Conservation (phyloP, 2,329 filamentous ascomycete genomes). For the Orbilia ellipsospora region DNA sequence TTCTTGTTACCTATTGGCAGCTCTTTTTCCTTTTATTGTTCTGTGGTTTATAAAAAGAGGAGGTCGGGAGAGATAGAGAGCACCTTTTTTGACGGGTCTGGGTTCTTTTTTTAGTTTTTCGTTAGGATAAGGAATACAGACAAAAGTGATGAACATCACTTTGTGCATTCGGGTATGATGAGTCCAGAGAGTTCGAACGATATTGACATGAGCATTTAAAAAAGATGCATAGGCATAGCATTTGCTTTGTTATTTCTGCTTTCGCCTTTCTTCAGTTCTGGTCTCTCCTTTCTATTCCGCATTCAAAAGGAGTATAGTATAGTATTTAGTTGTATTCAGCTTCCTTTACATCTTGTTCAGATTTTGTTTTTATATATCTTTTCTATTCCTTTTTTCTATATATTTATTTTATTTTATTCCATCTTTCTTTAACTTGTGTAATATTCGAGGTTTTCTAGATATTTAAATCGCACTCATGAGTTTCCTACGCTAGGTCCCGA, state of each 20-base stretch:
- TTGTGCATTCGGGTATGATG: no score
- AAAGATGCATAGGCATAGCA: slow-evolving; percentile 7
- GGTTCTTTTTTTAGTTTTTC: no score
- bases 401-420: not conserved
- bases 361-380: not conserved
- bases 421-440: no score
- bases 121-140: no score
- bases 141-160: no score
- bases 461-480: no score
- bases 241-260: slow-evolving; percentile 6
- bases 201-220: slow-evolving; percentile 10
- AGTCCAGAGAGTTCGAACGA: not conserved
- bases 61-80: no score
- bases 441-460: no score
- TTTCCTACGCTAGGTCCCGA: no score
- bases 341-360: not conserved
- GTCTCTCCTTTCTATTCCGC: slow-evolving; percentile 15
- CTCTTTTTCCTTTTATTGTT: slow-evolving; percentile 6
- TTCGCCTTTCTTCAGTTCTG: not conserved
- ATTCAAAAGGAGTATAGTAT: slow-evolving; percentile 17
- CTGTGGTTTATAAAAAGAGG: not conserved
- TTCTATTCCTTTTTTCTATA: not conserved
- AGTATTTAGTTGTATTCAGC: slow-evolving; percentile 8
- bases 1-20: not conserved
- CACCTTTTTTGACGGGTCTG: no score